Evolutionary conservation across 805 yeast genomes (phyloP).

Genomic region (Ogataea trehaloabstinens): DNA sequence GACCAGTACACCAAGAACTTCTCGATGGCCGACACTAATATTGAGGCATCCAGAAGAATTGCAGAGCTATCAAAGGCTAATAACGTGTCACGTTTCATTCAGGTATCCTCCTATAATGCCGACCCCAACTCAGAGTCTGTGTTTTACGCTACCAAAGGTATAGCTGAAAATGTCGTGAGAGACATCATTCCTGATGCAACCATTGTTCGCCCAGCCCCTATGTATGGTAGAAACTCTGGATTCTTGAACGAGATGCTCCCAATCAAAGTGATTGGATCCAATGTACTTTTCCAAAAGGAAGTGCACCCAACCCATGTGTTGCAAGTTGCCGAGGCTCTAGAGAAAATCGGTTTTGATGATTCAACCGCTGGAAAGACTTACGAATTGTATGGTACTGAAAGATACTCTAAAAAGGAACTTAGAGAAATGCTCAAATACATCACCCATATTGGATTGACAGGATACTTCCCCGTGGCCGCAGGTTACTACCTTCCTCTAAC

Average conservation of each 20-base stretch:
- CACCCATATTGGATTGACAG: slow-evolving; percentile 34
- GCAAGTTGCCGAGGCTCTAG: slow-evolving; percentile 79
- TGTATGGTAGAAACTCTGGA: slow-evolving; percentile 73
- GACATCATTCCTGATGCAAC: slow-evolving; percentile 72
- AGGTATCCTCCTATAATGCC: slow-evolving; percentile 79
- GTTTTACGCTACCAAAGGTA: slow-evolving; percentile 77
- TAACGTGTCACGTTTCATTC: slow-evolving; percentile 71
- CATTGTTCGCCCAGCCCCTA: slow-evolving; percentile 80
- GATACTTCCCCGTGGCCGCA: slow-evolving; percentile 35
- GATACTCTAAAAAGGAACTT: slow-evolving; percentile 57
- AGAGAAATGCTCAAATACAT: slow-evolving; percentile 64
- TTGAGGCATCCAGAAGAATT: slow-evolving; percentile 75
- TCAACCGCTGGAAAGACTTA: slow-evolving; percentile 72
- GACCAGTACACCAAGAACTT: slow-evolving; percentile 77
- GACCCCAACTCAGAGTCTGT: slow-evolving; percentile 62
- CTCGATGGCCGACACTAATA: slow-evolving; percentile 77
- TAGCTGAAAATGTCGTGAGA: slow-evolving; percentile 69
- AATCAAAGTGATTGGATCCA: slow-evolving; percentile 55
- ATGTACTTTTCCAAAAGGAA: slow-evolving; percentile 64
- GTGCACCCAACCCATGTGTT: slow-evolving; percentile 70
- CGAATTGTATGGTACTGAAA: slow-evolving; percentile 74
- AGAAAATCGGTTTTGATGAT: slow-evolving; percentile 77
- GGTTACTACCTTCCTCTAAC: slow-evolving; percentile 41
- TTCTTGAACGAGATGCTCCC: slow-evolving; percentile 62
- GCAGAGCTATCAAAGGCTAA: slow-evolving; percentile 69